Base-by-base conservation (phyloP, 148 eudicot species). In the Rhododendron kiyosumense region DNA sequence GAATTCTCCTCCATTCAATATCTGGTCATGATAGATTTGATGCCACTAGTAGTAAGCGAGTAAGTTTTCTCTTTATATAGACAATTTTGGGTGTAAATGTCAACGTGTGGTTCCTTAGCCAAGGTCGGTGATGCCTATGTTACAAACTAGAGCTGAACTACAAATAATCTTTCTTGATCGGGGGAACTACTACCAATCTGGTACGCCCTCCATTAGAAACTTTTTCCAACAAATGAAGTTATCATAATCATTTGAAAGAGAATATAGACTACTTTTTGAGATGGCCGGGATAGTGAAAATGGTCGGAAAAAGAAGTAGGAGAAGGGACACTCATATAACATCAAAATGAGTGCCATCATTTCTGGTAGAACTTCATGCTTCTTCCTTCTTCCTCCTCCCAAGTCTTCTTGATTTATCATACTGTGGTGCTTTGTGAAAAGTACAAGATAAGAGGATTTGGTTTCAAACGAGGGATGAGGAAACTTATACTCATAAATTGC, bases 11-110 rank as follows among this genome's bases (percentile, higher is more conserved):
- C 82, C 88, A 89, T 84, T 91, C 94, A 36, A 91, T 97, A 88
- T 91, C 98, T 46, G 99, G 99, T 80, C 96, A 93, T 91, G 99
- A 97, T 90, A 93, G 87, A 90, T 92, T 89, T 87, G 99, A 97
- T 89, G 94, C 98, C 89, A 97, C 99, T 36, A 92, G 98, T 90
- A 95, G 94, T 86, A 92, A 88, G 79, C 93, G 82, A 85, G 99
- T 95, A 93, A 87, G 89, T 13, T 84, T 69, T 71, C 14, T 71
- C 76, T 71, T 30, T 30, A 71, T 13, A 14, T 71, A 13, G 41
- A 15, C 8, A 28, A 14, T 32, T n/a, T 78, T 3, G 7, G 76
- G 26, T 48, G 1, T 81, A 36, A 52, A 34, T 32, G 5, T 36
- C 30, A 54, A n/a, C 54, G 67, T 71, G 63, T 18, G 17, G 30